Base-by-base conservation (phyloP, 768 basidiomycete species). In the Pleurotus platypus region DNA sequence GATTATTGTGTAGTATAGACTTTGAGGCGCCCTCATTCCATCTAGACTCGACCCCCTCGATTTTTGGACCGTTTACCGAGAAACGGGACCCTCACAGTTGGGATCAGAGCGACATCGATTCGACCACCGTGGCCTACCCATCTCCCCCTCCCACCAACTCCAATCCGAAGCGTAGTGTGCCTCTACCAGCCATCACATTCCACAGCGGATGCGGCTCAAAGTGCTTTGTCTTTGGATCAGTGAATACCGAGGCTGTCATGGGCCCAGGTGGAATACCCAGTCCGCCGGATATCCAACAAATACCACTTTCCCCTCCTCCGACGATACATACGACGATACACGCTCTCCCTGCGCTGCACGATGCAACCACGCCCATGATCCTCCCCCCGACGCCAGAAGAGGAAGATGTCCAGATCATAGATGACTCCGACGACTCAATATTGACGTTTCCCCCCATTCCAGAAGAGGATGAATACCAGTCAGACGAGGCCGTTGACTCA, bases 221-320 rank as follows among this genome's bases (percentile, higher is more conserved):
- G 4, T 38, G 8, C 16, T 26, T 54, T 12, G 39, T 18, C 22
- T 18, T 54, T 42, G 20, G 24, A 40, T 42, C 51, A 16, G 11
- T 30, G 24, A 45, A 26, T 22, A 38, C 20, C 13, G 16, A 40
- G 27, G 42, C 46, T 46, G 13, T 48, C 38, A 43, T 30, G 51
- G 27, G 8, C 13, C 51, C 39, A 35, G 60, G 60, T 2, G 71
- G 74, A 13, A 56, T 72, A 20, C 67, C 73, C 51, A 71, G 73
- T 63, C 74, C 72, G 1, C 69, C 75, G 2, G 57, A 65, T 1
- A 64, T 69, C 50, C 66, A 57, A 26, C 67, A 70, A 30, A 59
- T 49, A 13, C 77, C 70, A 2, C 67, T 72, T 57, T 75, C 77
- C 16, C 78, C 78, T 51, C 78, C 78, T 15, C 71, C 75, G 37